Base-by-base conservation (phyloP, 2,329 filamentous ascomycete species). In the Septoria petroselini region DNA sequence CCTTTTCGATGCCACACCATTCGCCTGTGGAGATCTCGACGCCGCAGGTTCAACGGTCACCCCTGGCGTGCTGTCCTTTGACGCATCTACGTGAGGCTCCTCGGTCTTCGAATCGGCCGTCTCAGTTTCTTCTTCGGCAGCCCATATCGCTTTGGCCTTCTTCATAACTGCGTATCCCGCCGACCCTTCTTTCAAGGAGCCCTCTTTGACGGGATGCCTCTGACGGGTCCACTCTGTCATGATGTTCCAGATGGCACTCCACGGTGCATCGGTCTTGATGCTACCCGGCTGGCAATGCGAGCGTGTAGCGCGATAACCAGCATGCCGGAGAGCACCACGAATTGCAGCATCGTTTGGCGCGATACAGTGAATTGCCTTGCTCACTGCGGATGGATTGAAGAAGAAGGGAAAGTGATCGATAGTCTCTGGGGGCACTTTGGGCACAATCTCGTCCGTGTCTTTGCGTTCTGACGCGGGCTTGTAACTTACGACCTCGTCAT, bases 201-300 rank as follows among this genome's bases (percentile, higher is more conserved):
- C 80, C 29, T 84, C 80, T 65, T 87, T 94, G 50, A 95, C 76
- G 0, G 91, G 90, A 0, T 81, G 77, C 62, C 85, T 86, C 65
- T 95, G 89, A 18, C 85, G 80, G 11, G 87, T 81, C 89, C 90
- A 98, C 70, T 95, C 90, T 19, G 88, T 80, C 82, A 97, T 93
- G 21, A 97, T 75, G 66, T 94, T 86, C 91, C 93, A 97, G 40
- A 98, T 80, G 0, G 88, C 83, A 3, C 76, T 76, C 90, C 90
- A 98, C 0, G 91, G 88, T 11, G 93, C 93, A 69, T 97, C 83
- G 0, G 93, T 97, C 73, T 94, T 95, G 70, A 97, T 83, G 63
- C 88, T 93, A 19, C 91, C 91, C 0, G 88, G 80, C 59, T 90
- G 89, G 61, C 89, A 89, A 69, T 98, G 93, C 60, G 88, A 95